These are phyloP conservation scores for Phyllosticta citrichinensis DNA, from an alignment of 2,329 filamentous ascomycete genomes.

Conservation along the genomic window DNA sequence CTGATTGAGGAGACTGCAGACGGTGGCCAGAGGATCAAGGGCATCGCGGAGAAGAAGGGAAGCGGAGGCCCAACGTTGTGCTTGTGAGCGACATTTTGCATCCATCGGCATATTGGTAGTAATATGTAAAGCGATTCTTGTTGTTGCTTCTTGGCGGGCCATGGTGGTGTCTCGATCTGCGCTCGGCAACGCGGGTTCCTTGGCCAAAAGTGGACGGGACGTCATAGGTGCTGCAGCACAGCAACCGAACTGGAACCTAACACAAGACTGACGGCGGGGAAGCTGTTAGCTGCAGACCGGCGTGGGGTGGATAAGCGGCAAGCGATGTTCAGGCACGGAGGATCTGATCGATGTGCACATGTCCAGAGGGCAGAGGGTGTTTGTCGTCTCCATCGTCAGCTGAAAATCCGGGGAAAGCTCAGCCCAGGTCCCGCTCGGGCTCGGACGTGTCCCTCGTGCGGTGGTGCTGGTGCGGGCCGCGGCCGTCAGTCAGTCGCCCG, in stretches of 20 bases:
- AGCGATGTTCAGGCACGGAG: constrained; percentile 10
- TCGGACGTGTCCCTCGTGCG: too few relatives aligned
- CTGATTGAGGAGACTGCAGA: background rate
- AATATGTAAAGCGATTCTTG: background rate
- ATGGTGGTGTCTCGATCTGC: background rate
- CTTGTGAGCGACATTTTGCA: background rate
- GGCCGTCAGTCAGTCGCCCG: background rate
- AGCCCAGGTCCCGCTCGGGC: background rate
- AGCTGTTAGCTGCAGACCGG: background rate
- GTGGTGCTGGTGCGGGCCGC: background rate
- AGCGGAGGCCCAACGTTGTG: background rate
- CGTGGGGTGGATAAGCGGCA: constrained; percentile 1
- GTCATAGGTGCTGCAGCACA: background rate
- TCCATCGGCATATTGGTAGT: background rate
- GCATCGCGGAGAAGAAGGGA: background rate
- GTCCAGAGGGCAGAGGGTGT: background rate
- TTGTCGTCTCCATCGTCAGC: background rate
- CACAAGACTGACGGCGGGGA: background rate
- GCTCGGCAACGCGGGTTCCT: background rate
- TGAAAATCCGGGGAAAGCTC: constrained; percentile 7
- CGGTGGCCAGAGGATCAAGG: constrained; percentile 2
- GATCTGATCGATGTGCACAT: background rate
- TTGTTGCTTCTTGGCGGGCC: background rate
- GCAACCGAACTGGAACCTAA: background rate
- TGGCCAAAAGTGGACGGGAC: background rate